Conservation (phyloP, 106 monocot species). For the Platanthera guangdongensis region DNA sequence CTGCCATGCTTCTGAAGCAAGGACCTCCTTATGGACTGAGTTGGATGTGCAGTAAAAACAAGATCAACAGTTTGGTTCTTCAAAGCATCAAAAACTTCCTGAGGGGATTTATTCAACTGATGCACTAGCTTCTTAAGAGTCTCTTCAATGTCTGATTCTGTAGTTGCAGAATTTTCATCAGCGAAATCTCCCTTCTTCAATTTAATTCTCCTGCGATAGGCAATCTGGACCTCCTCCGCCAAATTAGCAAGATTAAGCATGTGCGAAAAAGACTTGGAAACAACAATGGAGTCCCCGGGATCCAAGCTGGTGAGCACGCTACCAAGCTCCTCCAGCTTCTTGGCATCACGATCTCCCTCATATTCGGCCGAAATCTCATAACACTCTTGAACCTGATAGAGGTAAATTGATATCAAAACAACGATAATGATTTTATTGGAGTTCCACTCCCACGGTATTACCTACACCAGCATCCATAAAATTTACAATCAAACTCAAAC, state of each 20-base stretch:
- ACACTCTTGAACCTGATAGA: slow-evolving; percentile 60
- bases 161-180: slow-evolving; percentile 45
- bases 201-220: slow-evolving; percentile 41
- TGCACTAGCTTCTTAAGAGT: slow-evolving; percentile 44
- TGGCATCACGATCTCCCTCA: slow-evolving; percentile 32
- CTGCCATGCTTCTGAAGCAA: slow-evolving; percentile 58
- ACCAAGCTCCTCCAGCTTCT: slow-evolving; percentile 67
- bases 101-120: slow-evolving; percentile 36
- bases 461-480: background rate
- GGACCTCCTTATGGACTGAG: slow-evolving; percentile 51
- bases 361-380: slow-evolving; percentile 66
- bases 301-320: slow-evolving; percentile 57
- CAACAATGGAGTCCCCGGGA: slow-evolving; percentile 55
- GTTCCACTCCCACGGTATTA: background rate
- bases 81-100: slow-evolving; percentile 56
- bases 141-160: slow-evolving; percentile 27
- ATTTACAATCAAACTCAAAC: background rate
- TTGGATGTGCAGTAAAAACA: slow-evolving; percentile 58
- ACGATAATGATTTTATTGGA: background rate
- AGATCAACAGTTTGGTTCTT: slow-evolving; percentile 56
- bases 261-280: slow-evolving; percentile 72
- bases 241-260: slow-evolving; percentile 83
- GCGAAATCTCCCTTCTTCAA: slow-evolving; percentile 42
- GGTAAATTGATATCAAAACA: background rate
- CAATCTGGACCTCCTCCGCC: slow-evolving; percentile 84